These are phyloP conservation scores for Suillus clintonianus DNA, from an alignment of 768 basidiomycete genomes.

Conservation along the genomic window DNA sequence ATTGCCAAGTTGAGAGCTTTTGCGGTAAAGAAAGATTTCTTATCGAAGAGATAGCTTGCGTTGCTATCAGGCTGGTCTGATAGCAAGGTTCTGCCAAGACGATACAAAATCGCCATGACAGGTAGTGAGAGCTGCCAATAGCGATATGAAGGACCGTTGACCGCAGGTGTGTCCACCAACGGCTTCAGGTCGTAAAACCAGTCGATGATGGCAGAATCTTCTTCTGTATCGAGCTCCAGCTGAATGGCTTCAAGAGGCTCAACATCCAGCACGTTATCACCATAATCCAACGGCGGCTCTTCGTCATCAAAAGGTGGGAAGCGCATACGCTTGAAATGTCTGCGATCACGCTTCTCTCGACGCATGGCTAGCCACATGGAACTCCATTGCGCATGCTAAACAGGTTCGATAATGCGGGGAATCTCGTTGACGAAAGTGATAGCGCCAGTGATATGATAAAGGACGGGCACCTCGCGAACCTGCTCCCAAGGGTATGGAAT, in stretches of 20 bases:
- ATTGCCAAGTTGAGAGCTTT: conserved; percentile 97
- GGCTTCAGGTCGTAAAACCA: conserved; percentile 99
- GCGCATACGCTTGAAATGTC: no score
- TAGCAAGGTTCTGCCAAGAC: conserved; percentile 89
- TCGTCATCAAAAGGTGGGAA: no score
- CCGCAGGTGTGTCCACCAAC: conserved; percentile 81
- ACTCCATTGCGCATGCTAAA: conserved; percentile 99
- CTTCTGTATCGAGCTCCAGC: conserved; percentile 91
- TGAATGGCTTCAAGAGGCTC: no score
- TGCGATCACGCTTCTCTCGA: no score
- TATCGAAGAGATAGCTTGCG: conserved; percentile 88
- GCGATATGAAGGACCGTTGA: conserved; percentile 92
- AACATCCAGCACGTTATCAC: no score
- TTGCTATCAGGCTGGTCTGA: conserved; percentile 93
- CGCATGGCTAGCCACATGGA: conserved; percentile 99
- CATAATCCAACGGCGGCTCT: no score
- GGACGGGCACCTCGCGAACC: no score
- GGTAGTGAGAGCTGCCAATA: conserved; percentile 92
- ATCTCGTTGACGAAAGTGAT: conserved; percentile 99
- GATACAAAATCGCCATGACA: conserved; percentile 95
- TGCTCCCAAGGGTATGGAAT: no score
- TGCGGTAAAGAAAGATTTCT: no score
- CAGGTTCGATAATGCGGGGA: conserved; percentile 93
- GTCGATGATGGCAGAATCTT: conserved; percentile 88
- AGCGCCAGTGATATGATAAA: conserved; percentile 99